Percentiles rank a stretch among this genome's conserved stretches.
These are phyloP conservation scores for Lasiodiplodia theobromae DNA, from an alignment of 2,329 filamentous ascomycete species.

Conservation along the genomic window DNA sequence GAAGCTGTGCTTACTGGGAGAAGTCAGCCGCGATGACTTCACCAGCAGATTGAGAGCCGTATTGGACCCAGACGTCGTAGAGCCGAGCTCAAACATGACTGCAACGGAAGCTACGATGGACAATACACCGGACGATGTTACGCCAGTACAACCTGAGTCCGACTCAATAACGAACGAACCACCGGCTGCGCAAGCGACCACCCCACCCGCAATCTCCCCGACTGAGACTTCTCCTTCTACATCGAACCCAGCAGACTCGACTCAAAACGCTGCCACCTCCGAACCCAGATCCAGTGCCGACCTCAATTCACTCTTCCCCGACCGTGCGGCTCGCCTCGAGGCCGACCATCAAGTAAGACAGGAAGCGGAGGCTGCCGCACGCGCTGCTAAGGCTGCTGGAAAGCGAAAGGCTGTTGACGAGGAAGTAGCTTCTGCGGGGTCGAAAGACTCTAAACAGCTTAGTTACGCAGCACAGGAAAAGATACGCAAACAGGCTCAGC, in stretches of 20 bases:
- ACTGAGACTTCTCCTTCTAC: conserved; percentile 8
- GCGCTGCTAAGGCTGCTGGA: conserved; percentile 41
- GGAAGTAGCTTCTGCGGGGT: conserved; percentile 43
- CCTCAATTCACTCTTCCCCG: conserved; percentile 13
- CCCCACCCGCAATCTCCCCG: conserved; percentile 7
- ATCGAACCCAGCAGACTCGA: conserved; percentile 19
- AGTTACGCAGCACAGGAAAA: conserved; percentile 64
- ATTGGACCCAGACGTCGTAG: conserved; percentile 29
- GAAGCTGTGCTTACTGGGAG: conserved; percentile 75
- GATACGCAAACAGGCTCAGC: conserved; percentile 68
- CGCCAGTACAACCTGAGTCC: not conserved
- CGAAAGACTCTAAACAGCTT: conserved; percentile 48
- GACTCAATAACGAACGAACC: not conserved
- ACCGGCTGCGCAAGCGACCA: conserved; percentile 29
- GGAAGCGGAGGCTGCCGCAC: conserved; percentile 33
- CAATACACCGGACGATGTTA: not conserved
- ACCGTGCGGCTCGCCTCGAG: conserved; percentile 56
- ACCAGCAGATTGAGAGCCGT: conserved; percentile 57
- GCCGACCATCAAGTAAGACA: conserved; percentile 37
- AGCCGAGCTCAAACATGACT: not conserved
- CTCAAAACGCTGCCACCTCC: not conserved
- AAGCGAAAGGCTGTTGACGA: conserved; percentile 54
- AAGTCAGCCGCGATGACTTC: conserved; percentile 71
- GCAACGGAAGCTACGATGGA: not conserved
- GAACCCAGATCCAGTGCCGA: not conserved